phyloP scores from a whole-genome alignment of 2,329 filamentous ascomycete species.

The Aspergillus amoenus region DNA sequence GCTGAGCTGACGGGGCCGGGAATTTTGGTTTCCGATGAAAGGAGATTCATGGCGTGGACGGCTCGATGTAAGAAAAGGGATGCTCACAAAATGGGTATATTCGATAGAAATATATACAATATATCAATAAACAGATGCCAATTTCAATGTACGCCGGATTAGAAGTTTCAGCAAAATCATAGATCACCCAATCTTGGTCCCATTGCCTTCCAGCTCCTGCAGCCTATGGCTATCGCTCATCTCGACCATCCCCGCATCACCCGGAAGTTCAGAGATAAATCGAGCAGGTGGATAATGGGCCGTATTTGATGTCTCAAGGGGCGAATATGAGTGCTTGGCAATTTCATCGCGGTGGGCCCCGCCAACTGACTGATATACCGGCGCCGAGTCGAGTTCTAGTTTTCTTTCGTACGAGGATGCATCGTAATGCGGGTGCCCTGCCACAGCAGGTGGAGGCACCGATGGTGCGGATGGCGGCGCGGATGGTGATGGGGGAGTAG shows the following conservation, averaged over 20 bases:
- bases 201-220: conserved; percentile 11
- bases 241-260: conserved; percentile 5
- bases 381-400: conserved; percentile 1
- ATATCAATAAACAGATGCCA: background rate
- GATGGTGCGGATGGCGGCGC: too few species aligned
- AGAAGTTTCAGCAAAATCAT: background rate
- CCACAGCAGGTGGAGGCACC: too few species aligned
- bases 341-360: background rate
- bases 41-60: too few species aligned
- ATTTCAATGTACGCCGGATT: background rate
- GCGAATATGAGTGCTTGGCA: background rate
- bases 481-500: too few species aligned
- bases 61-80: too few species aligned
- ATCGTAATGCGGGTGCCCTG: background rate
- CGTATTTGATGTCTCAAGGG: background rate
- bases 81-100: background rate
- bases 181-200: background rate
- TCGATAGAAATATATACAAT: background rate
- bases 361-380: background rate
- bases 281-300: background rate
- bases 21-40: too few species aligned
- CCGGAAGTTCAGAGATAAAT: conserved; percentile 9
- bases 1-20: too few species aligned
- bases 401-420: background rate
- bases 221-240: conserved; percentile 14